Evolutionary conservation across 345 rosid genomes (phyloP).

Genomic region (Hibiscus tridactylites): DNA sequence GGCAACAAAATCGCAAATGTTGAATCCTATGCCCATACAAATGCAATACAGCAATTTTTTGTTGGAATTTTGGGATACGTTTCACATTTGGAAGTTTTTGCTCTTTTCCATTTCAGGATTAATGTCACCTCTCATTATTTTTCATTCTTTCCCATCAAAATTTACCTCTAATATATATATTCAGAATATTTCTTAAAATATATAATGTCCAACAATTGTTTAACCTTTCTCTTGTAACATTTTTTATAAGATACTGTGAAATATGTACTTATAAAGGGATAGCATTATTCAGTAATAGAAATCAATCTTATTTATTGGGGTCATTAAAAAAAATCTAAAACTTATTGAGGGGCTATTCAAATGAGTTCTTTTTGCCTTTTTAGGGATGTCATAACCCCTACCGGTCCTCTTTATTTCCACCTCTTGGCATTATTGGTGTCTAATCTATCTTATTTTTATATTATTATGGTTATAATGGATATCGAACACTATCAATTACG

Average conservation of each 20-base stretch:
- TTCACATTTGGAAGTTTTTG: constrained; percentile 15
- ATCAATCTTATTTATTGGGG: too few species aligned
- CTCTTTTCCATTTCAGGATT: neutral
- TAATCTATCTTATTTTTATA: too few species aligned
- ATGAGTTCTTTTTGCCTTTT: too few species aligned
- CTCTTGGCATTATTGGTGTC: too few species aligned
- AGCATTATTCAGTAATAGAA: neutral
- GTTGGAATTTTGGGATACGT: constrained; percentile 17
- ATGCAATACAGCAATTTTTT: constrained; percentile 9
- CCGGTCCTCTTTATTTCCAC: too few species aligned
- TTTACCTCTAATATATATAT: too few species aligned
- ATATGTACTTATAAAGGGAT: neutral
- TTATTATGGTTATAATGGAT: neutral
- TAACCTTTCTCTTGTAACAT: constrained; percentile 8
- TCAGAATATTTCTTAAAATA: neutral
- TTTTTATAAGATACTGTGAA: neutral
- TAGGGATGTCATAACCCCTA: too few species aligned
- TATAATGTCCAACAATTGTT: neutral
- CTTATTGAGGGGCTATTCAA: too few species aligned
- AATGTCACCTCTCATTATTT: neutral
- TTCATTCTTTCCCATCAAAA: too few species aligned
- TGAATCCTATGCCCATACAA: constrained; percentile 15
- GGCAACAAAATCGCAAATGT: constrained; percentile 33
- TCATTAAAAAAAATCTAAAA: too few species aligned
- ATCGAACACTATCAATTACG: neutral